Evolutionary conservation across 2,329 filamentous ascomycete genomes (phyloP), one percentile per base, ranked within the genome.

Genomic region (Aspergillus novofumigatus): DNA sequence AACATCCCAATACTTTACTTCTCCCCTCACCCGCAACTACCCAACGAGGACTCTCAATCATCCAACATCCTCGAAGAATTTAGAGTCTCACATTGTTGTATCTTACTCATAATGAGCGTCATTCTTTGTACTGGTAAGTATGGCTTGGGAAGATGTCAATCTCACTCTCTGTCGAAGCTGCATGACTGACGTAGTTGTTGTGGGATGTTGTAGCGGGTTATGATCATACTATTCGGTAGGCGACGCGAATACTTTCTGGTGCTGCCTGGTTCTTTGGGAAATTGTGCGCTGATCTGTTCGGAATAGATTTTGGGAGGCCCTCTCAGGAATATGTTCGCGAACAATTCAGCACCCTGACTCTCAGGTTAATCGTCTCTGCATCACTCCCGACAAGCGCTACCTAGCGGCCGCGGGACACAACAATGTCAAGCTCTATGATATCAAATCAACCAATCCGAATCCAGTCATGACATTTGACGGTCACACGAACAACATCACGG

Each of bases 341-440:
- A 99, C 94, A 23, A 97, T 99, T 66, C 94, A 97, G 67, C 93
- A 99, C 71, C 91, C 94, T 2, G 94, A 99, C 76, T 97, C 93
- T 9, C 94, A 99, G 76, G 94, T 99, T 66, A 99, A 99, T 77
- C 90, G 94, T 47, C 87, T 99, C 51, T 97, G 93, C 76, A 99
- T 99, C 70, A 97, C 94, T 11, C 94, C 94, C 61, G 94, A 99
- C 79, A 99, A 99, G 78, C 90, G 93, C 61, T 97, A 89, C 75
- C 88, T 97, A 54, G 93, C 92, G 35, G 92, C 87, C 25, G 87
- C 87, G 0, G 87, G 87, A 26, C 85, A 87, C 65, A 91, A 93
- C 74, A 92, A 90, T 52, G 91, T 99, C 71, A 97, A 97, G 78
- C 89, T 99, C 57, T 99, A 95, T 80, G 94, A 99, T 71, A 96